Base-by-base conservation (phyloP, 1,284 basidiomycete genomes). In the Pseudozyma tsukubaensis region DNA sequence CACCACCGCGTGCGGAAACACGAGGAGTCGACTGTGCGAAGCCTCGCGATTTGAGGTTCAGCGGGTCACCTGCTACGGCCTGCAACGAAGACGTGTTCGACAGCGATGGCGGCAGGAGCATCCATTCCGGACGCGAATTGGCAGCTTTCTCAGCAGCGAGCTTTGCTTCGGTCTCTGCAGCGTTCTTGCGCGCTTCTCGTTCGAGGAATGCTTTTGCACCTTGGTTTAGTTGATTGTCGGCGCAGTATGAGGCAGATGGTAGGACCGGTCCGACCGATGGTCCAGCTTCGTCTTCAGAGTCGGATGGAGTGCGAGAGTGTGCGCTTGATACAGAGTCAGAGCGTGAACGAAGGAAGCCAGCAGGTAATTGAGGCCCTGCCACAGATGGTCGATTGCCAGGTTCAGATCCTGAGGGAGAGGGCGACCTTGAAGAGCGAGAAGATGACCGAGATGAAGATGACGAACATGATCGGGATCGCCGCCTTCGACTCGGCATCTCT, bases 21-120 rank as follows among this genome's bases (percentile, higher is more conserved):
- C 76, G 62, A 5, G 66, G 63, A 3, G 68, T 59, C 4, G 60
- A 59, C 48, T 82, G 78, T n/a, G 72, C 70, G 48, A 82, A 82
- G 5, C 78, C 78, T 21, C 80, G 59, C 39, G 78, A 72, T 21
- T 70, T 72, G n/a, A 78, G 57, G 14, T 67, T 67, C 4, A 77
- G 49, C 32, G 78, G 78, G 44, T 74, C 72, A 0, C 62, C 68
- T 1, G 64, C 63, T 3, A 72, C 56, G 1, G 64, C 49, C 11
- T 61, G 61, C 32, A 73, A 54, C 37, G 72, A 72, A 1, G 76
- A 66, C 1, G 60, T 29, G 47, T 71, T 65, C 13, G 59, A 57
- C 6, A 67, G 24, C 35, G 69, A 67, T 3, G 76, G 76, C 11
- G 73, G 73, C 8, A 68, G 34, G 3, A 78, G 70, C 76, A 78